Evolutionary conservation across 352 stramenopile species (phyloP).

Genomic region (Elongisporangium anandrum): DNA sequence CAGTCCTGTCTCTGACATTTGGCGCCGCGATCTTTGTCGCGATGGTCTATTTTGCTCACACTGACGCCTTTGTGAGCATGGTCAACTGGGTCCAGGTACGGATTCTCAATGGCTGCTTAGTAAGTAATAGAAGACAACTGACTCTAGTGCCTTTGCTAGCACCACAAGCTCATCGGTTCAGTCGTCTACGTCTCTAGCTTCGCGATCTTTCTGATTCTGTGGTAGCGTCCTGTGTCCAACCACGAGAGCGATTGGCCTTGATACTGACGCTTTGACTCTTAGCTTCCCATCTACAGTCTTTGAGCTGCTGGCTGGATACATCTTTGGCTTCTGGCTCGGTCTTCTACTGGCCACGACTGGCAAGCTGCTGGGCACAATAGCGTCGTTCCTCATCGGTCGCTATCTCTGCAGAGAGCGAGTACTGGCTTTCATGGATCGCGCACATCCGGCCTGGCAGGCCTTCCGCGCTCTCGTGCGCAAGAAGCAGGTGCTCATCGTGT

Average conservation of each 20-base stretch:
- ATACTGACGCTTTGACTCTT: not conserved
- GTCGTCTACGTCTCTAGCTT: conserved; percentile 41
- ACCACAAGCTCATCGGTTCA: conserved; percentile 35
- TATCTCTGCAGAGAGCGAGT: conserved; percentile 62
- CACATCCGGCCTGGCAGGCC: conserved; percentile 61
- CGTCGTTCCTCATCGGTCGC: conserved; percentile 66
- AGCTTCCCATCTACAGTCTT: conserved; percentile 76
- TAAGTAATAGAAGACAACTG: not conserved
- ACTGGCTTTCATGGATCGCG: conserved; percentile 60
- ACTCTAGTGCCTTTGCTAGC: conserved; percentile 3
- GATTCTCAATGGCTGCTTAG: not conserved
- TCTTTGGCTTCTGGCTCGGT: conserved; percentile 74
- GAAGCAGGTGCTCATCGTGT: conserved; percentile 70
- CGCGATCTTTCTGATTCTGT: conserved; percentile 44
- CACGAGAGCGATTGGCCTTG: not conserved
- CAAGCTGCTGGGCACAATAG: conserved; percentile 62
- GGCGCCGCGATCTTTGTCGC: not conserved
- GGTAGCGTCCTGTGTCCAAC: conserved; percentile 8
- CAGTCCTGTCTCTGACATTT: not conserved
- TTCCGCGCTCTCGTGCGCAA: conserved; percentile 59
- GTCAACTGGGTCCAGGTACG: conserved; percentile 48
- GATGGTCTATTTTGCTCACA: conserved; percentile 23
- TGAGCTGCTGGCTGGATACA: conserved; percentile 72
- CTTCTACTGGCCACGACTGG: conserved; percentile 54
- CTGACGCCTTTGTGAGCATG: conserved; percentile 34